phyloP scores from a whole-genome alignment of 208 protist genomes.

The Crithidia sp. region DNA sequence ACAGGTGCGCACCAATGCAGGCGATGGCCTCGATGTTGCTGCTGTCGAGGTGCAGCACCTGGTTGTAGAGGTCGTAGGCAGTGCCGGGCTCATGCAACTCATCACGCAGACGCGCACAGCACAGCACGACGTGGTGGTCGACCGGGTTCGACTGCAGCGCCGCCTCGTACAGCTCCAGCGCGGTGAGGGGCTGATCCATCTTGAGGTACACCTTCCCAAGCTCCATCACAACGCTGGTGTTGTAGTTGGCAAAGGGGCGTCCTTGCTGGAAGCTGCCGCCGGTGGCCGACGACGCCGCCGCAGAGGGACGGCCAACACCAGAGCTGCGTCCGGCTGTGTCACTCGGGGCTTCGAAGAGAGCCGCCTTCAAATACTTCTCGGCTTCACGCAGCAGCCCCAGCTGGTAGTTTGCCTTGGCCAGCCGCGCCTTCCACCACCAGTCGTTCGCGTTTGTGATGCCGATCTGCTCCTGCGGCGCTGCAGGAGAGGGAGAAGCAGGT shows the following conservation, averaged over 20 bases:
- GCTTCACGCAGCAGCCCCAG: constrained; percentile 95
- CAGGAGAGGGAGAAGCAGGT: too few species aligned
- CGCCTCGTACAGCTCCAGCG: constrained; percentile 87
- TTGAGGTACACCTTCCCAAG: constrained; percentile 94
- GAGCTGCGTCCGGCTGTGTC: neutral
- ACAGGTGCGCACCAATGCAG: constrained; percentile 93
- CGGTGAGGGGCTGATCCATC: constrained; percentile 94
- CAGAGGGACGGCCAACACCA: neutral
- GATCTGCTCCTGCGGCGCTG: constrained; percentile 31
- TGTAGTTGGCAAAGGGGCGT: constrained; percentile 62
- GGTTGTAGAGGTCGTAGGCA: constrained; percentile 80
- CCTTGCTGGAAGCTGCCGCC: constrained; percentile 10
- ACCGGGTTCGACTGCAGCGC: constrained; percentile 79
- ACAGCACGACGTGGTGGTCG: constrained; percentile 91
- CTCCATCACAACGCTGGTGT: constrained; percentile 88
- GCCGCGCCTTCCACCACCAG: constrained; percentile 96
- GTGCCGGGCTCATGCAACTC: constrained; percentile 86
- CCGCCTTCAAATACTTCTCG: constrained; percentile 90
- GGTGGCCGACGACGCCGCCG: neutral
- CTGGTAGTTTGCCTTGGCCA: constrained; percentile 95
- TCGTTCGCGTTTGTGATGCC: constrained; percentile 72
- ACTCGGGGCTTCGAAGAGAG: constrained; percentile 49
- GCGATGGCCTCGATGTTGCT: constrained; percentile 95
- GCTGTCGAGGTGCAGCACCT: constrained; percentile 87
- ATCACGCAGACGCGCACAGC: constrained; percentile 91